Conservation (phyloP, 208 protist genomes). For the Leishmania turanica region DNA sequence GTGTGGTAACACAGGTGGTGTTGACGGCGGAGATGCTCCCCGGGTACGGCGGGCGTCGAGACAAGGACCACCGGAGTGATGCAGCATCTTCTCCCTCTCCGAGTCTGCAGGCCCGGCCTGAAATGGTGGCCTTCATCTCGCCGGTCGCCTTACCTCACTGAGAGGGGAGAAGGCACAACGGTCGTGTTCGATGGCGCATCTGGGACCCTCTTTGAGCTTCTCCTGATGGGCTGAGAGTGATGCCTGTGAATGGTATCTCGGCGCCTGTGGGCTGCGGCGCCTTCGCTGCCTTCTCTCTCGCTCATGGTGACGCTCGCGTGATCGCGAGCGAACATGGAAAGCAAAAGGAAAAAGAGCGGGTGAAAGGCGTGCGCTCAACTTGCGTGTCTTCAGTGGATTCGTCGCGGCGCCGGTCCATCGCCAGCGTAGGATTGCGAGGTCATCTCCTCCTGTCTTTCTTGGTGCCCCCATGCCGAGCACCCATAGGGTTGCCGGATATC, state of each 20-base stretch:
- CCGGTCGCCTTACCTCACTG: constrained; percentile 5
- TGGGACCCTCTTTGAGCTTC: not conserved
- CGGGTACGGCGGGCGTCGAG: constrained; percentile 12
- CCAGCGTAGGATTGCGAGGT: too few species aligned
- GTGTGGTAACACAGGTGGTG: constrained; percentile 19
- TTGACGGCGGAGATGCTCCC: constrained; percentile 33
- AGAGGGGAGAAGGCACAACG: not conserved
- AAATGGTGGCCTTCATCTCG: constrained; percentile 23
- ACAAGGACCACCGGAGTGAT: constrained; percentile 14
- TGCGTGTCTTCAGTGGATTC: not conserved
- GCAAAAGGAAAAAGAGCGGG: not conserved
- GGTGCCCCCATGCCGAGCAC: not conserved
- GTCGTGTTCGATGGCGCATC: not conserved
- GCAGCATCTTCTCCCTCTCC: constrained; percentile 19
- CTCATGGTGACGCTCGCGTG: not conserved
- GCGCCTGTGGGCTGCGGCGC: not conserved
- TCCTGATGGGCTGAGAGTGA: not conserved
- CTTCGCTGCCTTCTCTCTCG: not conserved
- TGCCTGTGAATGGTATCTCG: not conserved
- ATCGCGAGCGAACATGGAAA: not conserved
- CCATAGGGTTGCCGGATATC: not conserved
- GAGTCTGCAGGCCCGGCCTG: constrained; percentile 22
- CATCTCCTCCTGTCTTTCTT: not conserved
- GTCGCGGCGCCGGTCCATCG: not conserved
- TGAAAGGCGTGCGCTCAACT: not conserved